These are phyloP conservation scores for Sequoia sempervirens DNA, from an alignment of 75 land plant species.

Conservation along the genomic window DNA sequence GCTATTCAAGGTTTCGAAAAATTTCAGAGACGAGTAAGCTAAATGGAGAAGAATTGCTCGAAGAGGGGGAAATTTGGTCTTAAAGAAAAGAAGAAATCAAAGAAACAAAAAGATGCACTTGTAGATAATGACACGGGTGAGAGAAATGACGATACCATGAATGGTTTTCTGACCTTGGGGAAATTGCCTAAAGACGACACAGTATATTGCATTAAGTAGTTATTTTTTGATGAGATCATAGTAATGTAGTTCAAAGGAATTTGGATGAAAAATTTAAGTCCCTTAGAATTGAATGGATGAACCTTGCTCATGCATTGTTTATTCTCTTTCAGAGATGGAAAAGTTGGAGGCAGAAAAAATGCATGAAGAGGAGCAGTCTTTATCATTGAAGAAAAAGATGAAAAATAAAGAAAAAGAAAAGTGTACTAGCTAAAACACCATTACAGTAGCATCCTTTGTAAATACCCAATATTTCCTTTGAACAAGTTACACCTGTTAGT, in stretches of 20 bases:
- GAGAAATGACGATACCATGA: not conserved
- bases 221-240: not conserved
- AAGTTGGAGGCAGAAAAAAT: not conserved
- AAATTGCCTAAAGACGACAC: not conserved
- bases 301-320: not conserved
- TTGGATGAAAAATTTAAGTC: not conserved
- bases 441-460: too few relatives aligned
- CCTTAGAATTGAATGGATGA: not conserved
- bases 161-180: not conserved
- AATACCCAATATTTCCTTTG: too few relatives aligned
- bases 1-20: not conserved
- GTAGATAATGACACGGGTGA: not conserved
- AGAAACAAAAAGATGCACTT: not conserved
- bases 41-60: not conserved
- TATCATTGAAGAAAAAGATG: not conserved
- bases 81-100: not conserved
- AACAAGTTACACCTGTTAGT: too few relatives aligned
- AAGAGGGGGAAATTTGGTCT: not conserved
- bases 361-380: not conserved
- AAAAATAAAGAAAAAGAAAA: not conserved
- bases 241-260: not conserved
- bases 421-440: too few relatives aligned
- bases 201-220: not conserved
- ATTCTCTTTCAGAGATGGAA: not conserved
- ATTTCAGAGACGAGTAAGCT: not conserved